These are phyloP conservation scores for Musa balbisiana DNA, from an alignment of 202 grass and related monocot species.

Conservation along the genomic window DNA sequence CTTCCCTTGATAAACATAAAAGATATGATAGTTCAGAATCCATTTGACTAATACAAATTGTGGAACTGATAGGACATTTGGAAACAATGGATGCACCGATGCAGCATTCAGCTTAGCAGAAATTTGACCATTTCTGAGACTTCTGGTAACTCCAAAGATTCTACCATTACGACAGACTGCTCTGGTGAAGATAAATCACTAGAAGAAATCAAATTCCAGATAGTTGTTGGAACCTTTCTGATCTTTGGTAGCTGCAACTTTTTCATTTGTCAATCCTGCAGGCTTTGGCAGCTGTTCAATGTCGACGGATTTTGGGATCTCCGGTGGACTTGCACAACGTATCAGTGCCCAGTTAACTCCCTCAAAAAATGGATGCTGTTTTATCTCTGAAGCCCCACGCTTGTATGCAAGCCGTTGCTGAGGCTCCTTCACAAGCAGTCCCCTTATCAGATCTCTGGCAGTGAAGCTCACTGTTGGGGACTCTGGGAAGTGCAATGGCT, in stretches of 20 bases:
- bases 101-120: background rate
- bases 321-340: constrained; percentile 1
- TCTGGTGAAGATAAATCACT: background rate
- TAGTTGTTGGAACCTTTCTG: background rate
- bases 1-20: constrained; percentile 2
- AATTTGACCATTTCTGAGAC: background rate
- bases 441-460: constrained; percentile 9
- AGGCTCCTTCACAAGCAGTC: background rate
- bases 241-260: background rate
- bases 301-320: background rate
- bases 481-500: constrained; percentile 4
- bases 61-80: background rate
- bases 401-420: constrained; percentile 6
- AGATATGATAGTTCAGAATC: background rate
- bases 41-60: background rate
- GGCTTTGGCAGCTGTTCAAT: background rate
- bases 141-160: background rate
- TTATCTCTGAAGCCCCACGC: constrained; percentile 11
- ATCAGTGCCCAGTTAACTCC: constrained; percentile 10
- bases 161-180: background rate
- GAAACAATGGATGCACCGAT: too few species aligned
- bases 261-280: background rate
- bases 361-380: constrained; percentile 4
- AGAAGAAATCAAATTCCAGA: constrained; percentile 13
- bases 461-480: constrained; percentile 4